Conservation (phyloP, 2,329 filamentous ascomycete genomes). For the Trichophyton simii region DNA sequence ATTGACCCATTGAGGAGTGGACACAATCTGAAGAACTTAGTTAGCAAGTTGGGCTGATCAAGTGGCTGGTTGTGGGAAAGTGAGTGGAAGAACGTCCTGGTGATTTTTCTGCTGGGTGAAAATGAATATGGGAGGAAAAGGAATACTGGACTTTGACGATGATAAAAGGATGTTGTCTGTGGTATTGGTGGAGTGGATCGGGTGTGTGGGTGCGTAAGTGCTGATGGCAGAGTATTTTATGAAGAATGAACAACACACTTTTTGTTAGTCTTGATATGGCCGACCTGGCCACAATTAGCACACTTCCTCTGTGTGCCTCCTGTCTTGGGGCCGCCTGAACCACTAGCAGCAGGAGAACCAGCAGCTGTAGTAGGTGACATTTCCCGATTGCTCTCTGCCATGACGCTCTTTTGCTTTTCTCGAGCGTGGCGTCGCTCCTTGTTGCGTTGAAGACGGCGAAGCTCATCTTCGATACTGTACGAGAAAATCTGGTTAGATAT, state of each 20-base stretch:
- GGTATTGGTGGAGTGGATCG: background rate
- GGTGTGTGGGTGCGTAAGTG: no score
- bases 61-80: constrained; percentile 10
- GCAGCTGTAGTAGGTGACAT: constrained; percentile 36
- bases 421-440: constrained; percentile 79
- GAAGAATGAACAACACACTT: constrained; percentile 48
- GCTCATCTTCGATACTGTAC: constrained; percentile 55
- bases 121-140: no score
- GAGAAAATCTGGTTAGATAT: background rate
- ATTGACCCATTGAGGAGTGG: constrained; percentile 75
- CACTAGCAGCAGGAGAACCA: constrained; percentile 43
- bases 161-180: background rate
- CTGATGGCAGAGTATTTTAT: background rate
- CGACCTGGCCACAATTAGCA: constrained; percentile 91
- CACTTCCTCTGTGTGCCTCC: constrained; percentile 65
- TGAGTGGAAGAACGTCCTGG: background rate
- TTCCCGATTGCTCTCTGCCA: constrained; percentile 24
- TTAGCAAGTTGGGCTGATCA: constrained; percentile 9
- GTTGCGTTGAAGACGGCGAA: constrained; percentile 77
- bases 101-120: no score
- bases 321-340: constrained; percentile 18
- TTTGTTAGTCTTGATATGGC: constrained; percentile 98
- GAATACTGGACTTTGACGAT: no score
- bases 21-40: constrained; percentile 49
- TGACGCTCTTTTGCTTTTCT: constrained; percentile 68